These are phyloP conservation scores for Parasitella parasitica DNA, from an alignment of 371 early-diverging fungal species.

Conservation along the genomic window DNA sequence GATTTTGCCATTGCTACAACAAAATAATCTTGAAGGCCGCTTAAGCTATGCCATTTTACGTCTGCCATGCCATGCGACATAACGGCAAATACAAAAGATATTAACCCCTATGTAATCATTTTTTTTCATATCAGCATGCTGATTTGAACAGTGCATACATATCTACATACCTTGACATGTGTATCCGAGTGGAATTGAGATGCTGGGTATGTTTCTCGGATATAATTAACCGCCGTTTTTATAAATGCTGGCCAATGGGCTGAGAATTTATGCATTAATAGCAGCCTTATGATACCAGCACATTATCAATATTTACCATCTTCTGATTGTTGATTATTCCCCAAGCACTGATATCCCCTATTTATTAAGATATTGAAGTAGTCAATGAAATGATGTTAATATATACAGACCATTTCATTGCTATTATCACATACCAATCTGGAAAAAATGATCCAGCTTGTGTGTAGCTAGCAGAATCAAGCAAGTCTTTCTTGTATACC, in stretches of 20 bases:
- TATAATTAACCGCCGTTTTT: slow-evolving; percentile 59
- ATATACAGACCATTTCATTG: too few species aligned
- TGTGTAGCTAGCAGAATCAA: slow-evolving; percentile 50
- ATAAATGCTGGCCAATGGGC: slow-evolving; percentile 90
- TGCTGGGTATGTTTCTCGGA: slow-evolving; percentile 43
- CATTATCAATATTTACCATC: slow-evolving; percentile 40
- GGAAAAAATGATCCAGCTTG: slow-evolving; percentile 88
- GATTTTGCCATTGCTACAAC: slow-evolving; percentile 65
- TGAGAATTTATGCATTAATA: slow-evolving; percentile 10
- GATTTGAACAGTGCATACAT: background rate
- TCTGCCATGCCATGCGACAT: slow-evolving; percentile 86
- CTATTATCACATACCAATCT: slow-evolving; percentile 65
- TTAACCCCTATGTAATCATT: slow-evolving; percentile 47
- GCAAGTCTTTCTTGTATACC: slow-evolving; percentile 37
- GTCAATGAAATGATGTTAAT: too few species aligned
- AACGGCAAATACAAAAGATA: slow-evolving; percentile 79
- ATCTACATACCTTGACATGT: slow-evolving; percentile 29
- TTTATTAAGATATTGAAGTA: background rate
- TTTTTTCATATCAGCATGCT: background rate
- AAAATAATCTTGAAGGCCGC: slow-evolving; percentile 68
- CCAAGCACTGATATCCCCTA: slow-evolving; percentile 63
- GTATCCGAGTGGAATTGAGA: slow-evolving; percentile 14
- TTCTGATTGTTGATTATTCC: slow-evolving; percentile 48
- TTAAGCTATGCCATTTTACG: slow-evolving; percentile 82
- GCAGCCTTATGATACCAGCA: background rate